These are phyloP conservation scores for Backusella luteola DNA, from an alignment of 192 early-diverging fungal genomes.

Conservation along the genomic window DNA sequence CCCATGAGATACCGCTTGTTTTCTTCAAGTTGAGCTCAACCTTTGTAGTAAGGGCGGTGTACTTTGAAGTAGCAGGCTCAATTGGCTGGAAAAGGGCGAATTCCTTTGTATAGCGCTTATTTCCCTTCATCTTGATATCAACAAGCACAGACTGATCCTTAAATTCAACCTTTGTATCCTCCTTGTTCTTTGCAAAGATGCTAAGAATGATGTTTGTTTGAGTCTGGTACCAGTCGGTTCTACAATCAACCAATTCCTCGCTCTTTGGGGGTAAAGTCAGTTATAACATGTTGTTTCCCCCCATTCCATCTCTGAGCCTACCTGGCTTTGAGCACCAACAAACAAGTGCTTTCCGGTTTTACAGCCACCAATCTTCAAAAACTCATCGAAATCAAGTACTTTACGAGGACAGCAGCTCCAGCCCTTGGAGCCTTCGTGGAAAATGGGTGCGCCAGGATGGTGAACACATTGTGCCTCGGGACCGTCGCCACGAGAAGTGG, in stretches of 20 bases:
- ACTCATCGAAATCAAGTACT: slow-evolving; percentile 98
- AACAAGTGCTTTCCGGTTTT: slow-evolving; percentile 90
- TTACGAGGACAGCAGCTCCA: slow-evolving; percentile 95
- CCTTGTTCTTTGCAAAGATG: slow-evolving; percentile 91
- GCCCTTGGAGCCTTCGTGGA: slow-evolving; percentile 98
- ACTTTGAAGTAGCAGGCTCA: slow-evolving; percentile 61
- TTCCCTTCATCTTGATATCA: slow-evolving; percentile 78
- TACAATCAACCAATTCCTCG: slow-evolving; percentile 69
- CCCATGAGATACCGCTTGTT: slow-evolving; percentile 82
- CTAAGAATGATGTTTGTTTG: slow-evolving; percentile 80
- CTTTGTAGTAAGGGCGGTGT: slow-evolving; percentile 73
- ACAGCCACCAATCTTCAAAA: slow-evolving; percentile 94
- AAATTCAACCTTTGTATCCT: slow-evolving; percentile 71
- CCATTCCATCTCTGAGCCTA: neutral
- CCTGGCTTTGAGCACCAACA: slow-evolving; percentile 51
- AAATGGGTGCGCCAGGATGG: slow-evolving; percentile 88
- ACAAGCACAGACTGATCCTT: slow-evolving; percentile 49
- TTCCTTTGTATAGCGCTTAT: slow-evolving; percentile 66
- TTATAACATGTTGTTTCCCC: no score
- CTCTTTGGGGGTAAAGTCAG: neutral
- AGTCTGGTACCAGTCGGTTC: slow-evolving; percentile 96
- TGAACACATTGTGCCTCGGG: slow-evolving; percentile 68
- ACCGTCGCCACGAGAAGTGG: slow-evolving; percentile 48
- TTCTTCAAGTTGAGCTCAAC: slow-evolving; percentile 79
- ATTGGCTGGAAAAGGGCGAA: slow-evolving; percentile 75